A percentile compares a stretch with the other conserved stretches of the same genome.
These are phyloP conservation scores for Wickerhamiella sergipiensis DNA, from an alignment of 805 yeast genomes.

Conservation along the genomic window DNA sequence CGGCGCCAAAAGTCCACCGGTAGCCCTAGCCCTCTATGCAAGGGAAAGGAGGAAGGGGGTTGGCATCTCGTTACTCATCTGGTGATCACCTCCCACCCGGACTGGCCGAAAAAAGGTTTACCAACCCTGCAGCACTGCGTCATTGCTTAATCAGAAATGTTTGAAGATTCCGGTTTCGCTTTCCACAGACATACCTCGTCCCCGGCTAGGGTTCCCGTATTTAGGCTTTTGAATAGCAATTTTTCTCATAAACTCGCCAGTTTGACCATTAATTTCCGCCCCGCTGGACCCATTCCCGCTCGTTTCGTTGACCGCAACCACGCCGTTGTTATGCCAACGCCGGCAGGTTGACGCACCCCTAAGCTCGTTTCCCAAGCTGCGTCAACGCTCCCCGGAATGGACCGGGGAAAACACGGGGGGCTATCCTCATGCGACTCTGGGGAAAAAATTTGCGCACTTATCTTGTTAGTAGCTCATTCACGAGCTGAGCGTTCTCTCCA, in stretches of 20 bases:
- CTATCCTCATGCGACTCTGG: background rate
- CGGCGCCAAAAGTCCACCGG: background rate
- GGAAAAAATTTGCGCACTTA: background rate
- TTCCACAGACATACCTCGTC: background rate
- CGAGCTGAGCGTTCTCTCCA: too few species aligned
- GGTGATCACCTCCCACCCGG: background rate
- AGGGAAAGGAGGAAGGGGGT: background rate
- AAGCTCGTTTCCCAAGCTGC: background rate
- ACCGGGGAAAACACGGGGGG: background rate
- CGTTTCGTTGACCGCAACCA: too few species aligned
- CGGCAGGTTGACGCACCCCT: background rate
- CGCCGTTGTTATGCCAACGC: background rate
- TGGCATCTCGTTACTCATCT: background rate
- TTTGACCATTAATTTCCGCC: background rate
- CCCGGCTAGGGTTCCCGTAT: background rate
- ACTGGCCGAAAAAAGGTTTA: background rate
- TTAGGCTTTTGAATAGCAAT: background rate
- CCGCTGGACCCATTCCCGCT: too few species aligned
- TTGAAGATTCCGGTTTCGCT: background rate
- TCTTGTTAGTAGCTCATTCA: background rate
- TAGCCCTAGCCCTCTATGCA: background rate
- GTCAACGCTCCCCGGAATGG: background rate
- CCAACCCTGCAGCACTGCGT: background rate
- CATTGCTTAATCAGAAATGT: background rate
- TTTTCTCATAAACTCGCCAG: background rate